Base-by-base conservation (phyloP, 805 yeast genomes). In the Yamadazyma tumulicola region DNA sequence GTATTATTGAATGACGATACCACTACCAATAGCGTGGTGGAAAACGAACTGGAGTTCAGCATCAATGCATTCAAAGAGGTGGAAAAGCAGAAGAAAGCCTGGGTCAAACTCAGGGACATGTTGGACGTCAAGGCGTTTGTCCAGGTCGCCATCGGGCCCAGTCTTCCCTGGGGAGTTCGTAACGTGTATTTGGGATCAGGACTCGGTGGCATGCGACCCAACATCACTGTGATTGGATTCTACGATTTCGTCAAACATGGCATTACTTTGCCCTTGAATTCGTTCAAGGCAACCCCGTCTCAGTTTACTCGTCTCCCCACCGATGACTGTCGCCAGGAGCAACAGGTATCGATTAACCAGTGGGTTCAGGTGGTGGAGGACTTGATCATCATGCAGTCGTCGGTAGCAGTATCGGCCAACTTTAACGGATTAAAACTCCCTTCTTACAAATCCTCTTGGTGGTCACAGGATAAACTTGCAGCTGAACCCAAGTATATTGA, bases 181-280 rank as follows among this genome's bases (percentile, higher is more conserved):
- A 91, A 91, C 54, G 88, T 93, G 7, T 88, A 77, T 39, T 57
- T 91, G 40, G 97, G 97, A 0, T 84, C 95, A 3, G 99, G 99
- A 0, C 66, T 93, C n/a, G 99, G 99, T 6, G 97, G 96, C 9
- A 93, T 93, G 98, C 82, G 77, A 49, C 98, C 98, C 2, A 93
- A 93, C 53, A 89, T 93, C 34, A 86, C 96, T 0, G 94, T 93
- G 0, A 41, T 93, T 20, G 97, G 97, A 0, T 88, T 88, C 51
- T 85, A 81, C 47, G 95, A 91, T 52, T 66, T 81, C 40, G 59
- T 54, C 16, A 64, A 64, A 35, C 69, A 61, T 38, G 69, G 70
- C 1, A 48, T 60, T 12, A 52, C 52, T 7, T 41, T 57, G 25
- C 67, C 68, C 1, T 31, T 45, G 6, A 39, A 48, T 5, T 38